Conservation (phyloP, 805 yeast species). For the Candida nonsorbophila region DNA sequence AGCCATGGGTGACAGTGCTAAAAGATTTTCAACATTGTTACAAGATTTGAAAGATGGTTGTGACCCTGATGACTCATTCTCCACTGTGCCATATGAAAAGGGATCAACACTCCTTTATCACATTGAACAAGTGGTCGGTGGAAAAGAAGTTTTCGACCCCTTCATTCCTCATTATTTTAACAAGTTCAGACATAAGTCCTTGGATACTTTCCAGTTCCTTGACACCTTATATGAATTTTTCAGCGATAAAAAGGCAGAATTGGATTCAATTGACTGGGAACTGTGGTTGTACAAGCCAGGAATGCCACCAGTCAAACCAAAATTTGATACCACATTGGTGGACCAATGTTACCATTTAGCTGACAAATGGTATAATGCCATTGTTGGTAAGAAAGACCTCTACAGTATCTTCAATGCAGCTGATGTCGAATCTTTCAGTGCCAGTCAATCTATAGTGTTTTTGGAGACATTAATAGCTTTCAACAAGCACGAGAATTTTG, state of each 20-base stretch:
- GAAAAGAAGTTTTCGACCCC: slow-evolving; percentile 61
- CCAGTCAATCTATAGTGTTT: slow-evolving; percentile 77
- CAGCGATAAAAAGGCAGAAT: slow-evolving; percentile 38
- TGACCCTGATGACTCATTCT: slow-evolving; percentile 89
- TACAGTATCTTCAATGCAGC: slow-evolving; percentile 29
- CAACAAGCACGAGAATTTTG: slow-evolving; percentile 34
- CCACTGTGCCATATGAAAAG: slow-evolving; percentile 86
- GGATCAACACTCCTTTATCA: slow-evolving; percentile 77
- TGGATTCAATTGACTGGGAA: slow-evolving; percentile 79
- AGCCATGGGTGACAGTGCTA: slow-evolving; percentile 52
- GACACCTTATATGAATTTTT: slow-evolving; percentile 70
- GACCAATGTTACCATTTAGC: slow-evolving; percentile 67
- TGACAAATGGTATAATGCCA: slow-evolving; percentile 52
- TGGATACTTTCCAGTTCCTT: slow-evolving; percentile 78
- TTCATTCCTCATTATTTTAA: slow-evolving; percentile 75
- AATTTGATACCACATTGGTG: slow-evolving; percentile 73
- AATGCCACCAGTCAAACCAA: slow-evolving; percentile 76
- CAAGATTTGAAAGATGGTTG: slow-evolving; percentile 63
- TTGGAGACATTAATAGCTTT: slow-evolving; percentile 59
- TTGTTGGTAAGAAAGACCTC: slow-evolving; percentile 14
- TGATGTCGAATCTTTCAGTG: slow-evolving; percentile 56
- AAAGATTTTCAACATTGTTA: slow-evolving; percentile 56
- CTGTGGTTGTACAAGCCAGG: slow-evolving; percentile 80
- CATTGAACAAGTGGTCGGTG: slow-evolving; percentile 67
- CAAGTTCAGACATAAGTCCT: slow-evolving; percentile 61